phyloP scores from a whole-genome alignment of 1,284 basidiomycete species.

The Malassezia arunalokei region DNA sequence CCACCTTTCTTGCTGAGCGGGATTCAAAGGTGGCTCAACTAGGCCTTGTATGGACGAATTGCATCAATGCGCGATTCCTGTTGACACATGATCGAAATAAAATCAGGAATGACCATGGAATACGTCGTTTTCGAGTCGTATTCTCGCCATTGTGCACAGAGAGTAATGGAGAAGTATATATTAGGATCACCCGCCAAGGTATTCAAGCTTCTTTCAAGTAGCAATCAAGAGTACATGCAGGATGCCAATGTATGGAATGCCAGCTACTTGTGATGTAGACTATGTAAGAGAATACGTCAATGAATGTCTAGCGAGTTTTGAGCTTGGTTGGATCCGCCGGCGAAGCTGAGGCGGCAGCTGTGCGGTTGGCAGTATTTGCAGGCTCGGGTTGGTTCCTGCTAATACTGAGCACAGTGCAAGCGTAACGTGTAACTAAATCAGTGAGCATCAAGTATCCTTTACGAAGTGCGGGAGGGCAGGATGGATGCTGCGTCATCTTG shows the following conservation, averaged over 20 bases:
- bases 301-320: constrained; percentile 10
- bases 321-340: constrained; percentile 12
- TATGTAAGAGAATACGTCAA: neutral
- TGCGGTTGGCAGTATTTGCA: constrained; percentile 6
- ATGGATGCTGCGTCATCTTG: constrained; percentile 27
- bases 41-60: constrained; percentile 30
- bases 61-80: constrained; percentile 23
- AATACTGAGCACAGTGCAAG: constrained; percentile 36
- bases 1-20: neutral
- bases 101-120: neutral
- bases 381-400: constrained; percentile 17
- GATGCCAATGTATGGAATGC: neutral
- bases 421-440: constrained; percentile 38
- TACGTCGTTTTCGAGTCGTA: constrained; percentile 7
- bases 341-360: constrained; percentile 1
- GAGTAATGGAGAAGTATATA: neutral
- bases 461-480: constrained; percentile 36
- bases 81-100: constrained; percentile 5
- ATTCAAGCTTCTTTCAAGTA: neutral
- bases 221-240: neutral
- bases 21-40: constrained; percentile 23
- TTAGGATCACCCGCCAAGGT: constrained; percentile 1
- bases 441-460: constrained; percentile 39
- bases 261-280: too few species aligned
- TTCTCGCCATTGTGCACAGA: constrained; percentile 4